Base-by-base conservation (phyloP, 805 yeast species). In the Candida nitratophila region DNA sequence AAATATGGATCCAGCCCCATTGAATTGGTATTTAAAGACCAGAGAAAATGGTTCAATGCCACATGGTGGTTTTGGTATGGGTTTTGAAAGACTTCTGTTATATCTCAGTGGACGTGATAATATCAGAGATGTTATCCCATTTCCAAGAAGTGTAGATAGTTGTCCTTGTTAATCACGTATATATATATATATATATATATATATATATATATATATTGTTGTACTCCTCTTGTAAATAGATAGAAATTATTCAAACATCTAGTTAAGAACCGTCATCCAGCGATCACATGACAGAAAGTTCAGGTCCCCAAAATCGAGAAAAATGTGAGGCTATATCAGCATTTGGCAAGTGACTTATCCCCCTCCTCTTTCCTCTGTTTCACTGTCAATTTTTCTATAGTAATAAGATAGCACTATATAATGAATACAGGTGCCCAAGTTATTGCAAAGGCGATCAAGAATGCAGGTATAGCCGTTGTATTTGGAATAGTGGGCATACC, bases 1-100 rank as follows among this genome's bases (percentile, higher is more conserved):
- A 44, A 67, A 66, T 2, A 85, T 89, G 90, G 73, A 76, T 43
- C 39, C 56, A 0, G 74, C 70, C 2, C 75, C 77, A 17, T 61
- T 93, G 61, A 70, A 76, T 27, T 93, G 99, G 99, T 93, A 90
- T 57, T 52, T 83, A 24, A 75, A 81, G 1, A 69, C 85, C 9
- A 71, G 99, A 47, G 68, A 68, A 48, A 81, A 84, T 52, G 98
- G 97, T 0, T 68, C 85, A 2, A 82, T 82, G 20, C 96, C 97
- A 0, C 98, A 91, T 59, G 99, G 99, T 40, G 99, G 99, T 0
- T 93, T 84, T 64, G 99, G 99, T 0, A 69, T 93, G 70, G 99
- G 99, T 0, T 79, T 90, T 52, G 99, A 93, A 61, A 69, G 99
- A 47, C 64, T 93, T 27, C 61, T 93, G 15, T 79, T 84, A 44